These are phyloP conservation scores for Scortechinia acanthostroma DNA, from an alignment of 2,329 filamentous ascomycete species.

Conservation along the genomic window DNA sequence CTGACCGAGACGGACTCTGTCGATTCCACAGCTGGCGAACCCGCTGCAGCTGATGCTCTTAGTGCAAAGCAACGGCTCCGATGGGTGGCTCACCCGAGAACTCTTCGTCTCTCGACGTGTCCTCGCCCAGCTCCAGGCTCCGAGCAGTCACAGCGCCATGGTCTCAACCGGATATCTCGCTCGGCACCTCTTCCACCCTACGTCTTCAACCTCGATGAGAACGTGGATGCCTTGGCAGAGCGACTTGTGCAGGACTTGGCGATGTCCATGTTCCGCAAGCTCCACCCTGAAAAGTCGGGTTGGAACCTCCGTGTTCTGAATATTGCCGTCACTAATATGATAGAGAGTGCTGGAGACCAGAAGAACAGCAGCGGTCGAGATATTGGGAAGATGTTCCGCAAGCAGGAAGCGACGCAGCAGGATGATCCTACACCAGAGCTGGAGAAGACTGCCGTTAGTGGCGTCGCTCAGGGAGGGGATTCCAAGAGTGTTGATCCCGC, in stretches of 20 bases:
- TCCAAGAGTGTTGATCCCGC: too few relatives aligned
- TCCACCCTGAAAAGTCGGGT: constrained; percentile 61
- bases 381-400: not conserved
- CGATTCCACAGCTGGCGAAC: constrained; percentile 16
- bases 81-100: constrained; percentile 79
- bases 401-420: not conserved
- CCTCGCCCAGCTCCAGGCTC: constrained; percentile 27
- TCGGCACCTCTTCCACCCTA: constrained; percentile 70
- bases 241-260: constrained; percentile 64
- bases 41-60: too few relatives aligned
- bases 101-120: constrained; percentile 73
- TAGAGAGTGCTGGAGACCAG: constrained; percentile 39
- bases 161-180: constrained; percentile 69
- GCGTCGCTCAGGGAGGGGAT: too few relatives aligned
- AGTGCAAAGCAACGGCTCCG: constrained; percentile 8
- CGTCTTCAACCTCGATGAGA: constrained; percentile 57
- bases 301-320: constrained; percentile 85
- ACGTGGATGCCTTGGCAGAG: constrained; percentile 52
- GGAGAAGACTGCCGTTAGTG: too few relatives aligned
- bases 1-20: constrained; percentile 34
- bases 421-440: not conserved
- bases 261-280: constrained; percentile 64
- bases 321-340: constrained; percentile 81
- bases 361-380: constrained; percentile 1
- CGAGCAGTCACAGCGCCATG: constrained; percentile 12